A percentile compares a stretch with the other conserved stretches of the same genome.
Evolutionary conservation across 805 yeast genomes (phyloP).

Genomic region (Yarrowia osloensis): DNA sequence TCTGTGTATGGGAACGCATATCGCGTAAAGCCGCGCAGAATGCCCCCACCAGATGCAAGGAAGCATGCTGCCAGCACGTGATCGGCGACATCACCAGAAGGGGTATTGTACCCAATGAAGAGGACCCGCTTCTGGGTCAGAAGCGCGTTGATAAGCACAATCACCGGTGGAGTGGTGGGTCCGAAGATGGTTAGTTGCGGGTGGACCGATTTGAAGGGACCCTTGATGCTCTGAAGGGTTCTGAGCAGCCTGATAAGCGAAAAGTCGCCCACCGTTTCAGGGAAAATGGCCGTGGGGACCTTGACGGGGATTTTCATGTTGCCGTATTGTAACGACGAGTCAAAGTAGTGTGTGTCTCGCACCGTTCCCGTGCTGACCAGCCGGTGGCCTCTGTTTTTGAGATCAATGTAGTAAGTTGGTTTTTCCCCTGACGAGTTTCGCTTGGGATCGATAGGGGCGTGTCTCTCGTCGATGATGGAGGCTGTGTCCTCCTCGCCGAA

Average conservation of each 20-base stretch:
- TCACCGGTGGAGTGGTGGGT: slow-evolving; percentile 54
- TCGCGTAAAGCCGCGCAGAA: slow-evolving; percentile 51
- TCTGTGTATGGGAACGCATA: slow-evolving; percentile 60
- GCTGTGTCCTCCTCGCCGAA: slow-evolving; percentile 33
- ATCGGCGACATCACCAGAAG: slow-evolving; percentile 55
- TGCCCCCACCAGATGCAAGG: slow-evolving; percentile 54
- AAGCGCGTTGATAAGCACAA: slow-evolving; percentile 54
- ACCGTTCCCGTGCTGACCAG: slow-evolving; percentile 32
- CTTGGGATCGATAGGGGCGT: not conserved
- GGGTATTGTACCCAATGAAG: slow-evolving; percentile 52
- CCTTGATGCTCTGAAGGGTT: slow-evolving; percentile 37
- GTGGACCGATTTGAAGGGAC: slow-evolving; percentile 41
- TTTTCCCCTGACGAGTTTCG: not conserved
- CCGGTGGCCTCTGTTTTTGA: slow-evolving; percentile 37
- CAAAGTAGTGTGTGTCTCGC: slow-evolving; percentile 42
- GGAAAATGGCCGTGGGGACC: slow-evolving; percentile 41
- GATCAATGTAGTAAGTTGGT: slow-evolving; percentile 37
- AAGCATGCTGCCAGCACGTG: slow-evolving; percentile 52
- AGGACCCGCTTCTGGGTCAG: slow-evolving; percentile 55
- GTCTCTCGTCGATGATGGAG: not conserved
- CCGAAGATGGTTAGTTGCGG: slow-evolving; percentile 58
- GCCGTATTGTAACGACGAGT: slow-evolving; percentile 38
- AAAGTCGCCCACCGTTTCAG: slow-evolving; percentile 42
- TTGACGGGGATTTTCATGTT: slow-evolving; percentile 40
- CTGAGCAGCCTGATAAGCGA: slow-evolving; percentile 39